Evolutionary conservation across 495 filamentous ascomycete genomes (phyloP), one percentile per base, ranked within the genome.

Genomic region (Penicillium paxilli): DNA sequence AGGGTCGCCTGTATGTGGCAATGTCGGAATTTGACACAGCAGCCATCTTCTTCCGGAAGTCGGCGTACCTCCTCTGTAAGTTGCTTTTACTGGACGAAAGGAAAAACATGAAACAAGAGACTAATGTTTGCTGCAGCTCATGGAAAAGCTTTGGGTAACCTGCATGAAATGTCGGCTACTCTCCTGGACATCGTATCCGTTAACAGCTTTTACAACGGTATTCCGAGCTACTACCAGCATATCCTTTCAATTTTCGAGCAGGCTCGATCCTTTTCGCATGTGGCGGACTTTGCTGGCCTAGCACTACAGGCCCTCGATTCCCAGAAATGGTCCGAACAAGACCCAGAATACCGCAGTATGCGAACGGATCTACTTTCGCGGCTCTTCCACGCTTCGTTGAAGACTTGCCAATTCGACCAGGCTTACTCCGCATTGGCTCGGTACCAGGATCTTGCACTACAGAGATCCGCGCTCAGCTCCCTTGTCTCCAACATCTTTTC

Each of bases 181-280:
- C 82, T 94, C 14, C 79, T 96, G 3, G 80, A 86, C 52, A 79
- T 86, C n/a, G 79, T 85, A 11, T 86, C 92, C 52, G 82, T 81
- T 61, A 83, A 85, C 46, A 78, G 81, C 49, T 86, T 97, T 54
- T 84, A 87, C 62, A 82, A 82, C 47, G 94, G 92, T 8, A 78
- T 94, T 24, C 78, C 90, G 4, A 82, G 84, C 48, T 98, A 96
- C 69, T 96, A 93, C 65, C 81, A 87, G 38, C 95, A 98, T 69
- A 81, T 98, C 52, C 80, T 90, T 14, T 79, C 80, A 20, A 78
- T 98, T 7, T 98, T 88, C 65, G 92, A 96, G 57, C 80, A 84
- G 60, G 80, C 80, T 42, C 86, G 85, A 45, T 83, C 83, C 4
- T 88, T 87, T 60, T 87, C 88, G 4, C 88, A 87, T 66, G 89